These are phyloP conservation scores for Xylaria curta DNA, from an alignment of 495 filamentous ascomycete species.

Conservation along the genomic window DNA sequence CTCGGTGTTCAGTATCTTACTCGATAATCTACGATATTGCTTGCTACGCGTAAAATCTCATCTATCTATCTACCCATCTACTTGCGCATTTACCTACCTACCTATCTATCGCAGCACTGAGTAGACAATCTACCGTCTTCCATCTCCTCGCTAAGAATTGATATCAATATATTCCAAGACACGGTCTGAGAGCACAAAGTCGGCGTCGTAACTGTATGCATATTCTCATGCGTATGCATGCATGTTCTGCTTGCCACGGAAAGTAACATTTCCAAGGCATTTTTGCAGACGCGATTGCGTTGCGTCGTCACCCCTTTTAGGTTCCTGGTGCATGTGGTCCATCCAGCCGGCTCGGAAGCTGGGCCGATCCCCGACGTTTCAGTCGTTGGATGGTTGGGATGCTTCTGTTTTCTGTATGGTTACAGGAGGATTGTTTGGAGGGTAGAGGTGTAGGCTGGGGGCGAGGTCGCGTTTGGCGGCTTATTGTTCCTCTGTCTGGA, in stretches of 20 bases:
- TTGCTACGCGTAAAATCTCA: no score
- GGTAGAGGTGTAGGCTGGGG: background rate
- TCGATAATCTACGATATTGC: background rate
- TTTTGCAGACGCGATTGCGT: background rate
- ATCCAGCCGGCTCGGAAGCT: conserved; percentile 4
- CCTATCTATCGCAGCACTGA: no score
- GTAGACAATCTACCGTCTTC: no score
- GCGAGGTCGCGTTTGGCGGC: background rate
- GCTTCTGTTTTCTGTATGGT: background rate
- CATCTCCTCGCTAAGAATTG: no score
- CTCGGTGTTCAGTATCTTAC: background rate
- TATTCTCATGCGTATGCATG: background rate
- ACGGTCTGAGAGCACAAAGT: no score
- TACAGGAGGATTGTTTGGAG: background rate
- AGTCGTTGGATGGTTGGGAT: background rate
- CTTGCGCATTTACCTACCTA: no score
- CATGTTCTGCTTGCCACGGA: background rate
- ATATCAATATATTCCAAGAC: no score
- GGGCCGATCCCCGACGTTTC: background rate
- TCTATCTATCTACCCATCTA: no score
- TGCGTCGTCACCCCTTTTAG: background rate
- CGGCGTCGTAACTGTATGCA: background rate
- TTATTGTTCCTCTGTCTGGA: no score
- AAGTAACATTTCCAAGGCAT: background rate
- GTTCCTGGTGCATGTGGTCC: background rate